phyloP scores from a whole-genome alignment of 2,329 filamentous ascomycete genomes.

The Aureobasidium pullulans region DNA sequence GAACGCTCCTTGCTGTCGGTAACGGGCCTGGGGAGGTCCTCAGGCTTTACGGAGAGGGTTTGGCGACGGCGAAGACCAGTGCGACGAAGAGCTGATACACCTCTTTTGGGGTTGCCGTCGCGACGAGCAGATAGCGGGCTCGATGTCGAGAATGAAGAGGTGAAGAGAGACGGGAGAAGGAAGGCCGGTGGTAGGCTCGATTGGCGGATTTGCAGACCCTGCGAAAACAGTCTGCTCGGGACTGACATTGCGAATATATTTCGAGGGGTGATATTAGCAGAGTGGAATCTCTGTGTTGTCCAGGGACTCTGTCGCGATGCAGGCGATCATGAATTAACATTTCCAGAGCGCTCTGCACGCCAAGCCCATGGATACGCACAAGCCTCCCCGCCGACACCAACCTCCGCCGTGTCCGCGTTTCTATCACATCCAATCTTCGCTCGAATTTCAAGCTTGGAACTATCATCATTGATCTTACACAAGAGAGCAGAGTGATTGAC shows the following conservation, averaged over 20 bases:
- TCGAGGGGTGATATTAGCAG: background rate
- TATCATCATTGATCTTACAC: too few species aligned
- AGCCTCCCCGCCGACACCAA: background rate
- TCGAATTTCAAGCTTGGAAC: too few species aligned
- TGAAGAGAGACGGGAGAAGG: conserved; percentile 30
- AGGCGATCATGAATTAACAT: conserved; percentile 11
- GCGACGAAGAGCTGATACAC: conserved; percentile 71
- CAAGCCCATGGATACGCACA: background rate
- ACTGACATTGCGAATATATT: conserved; percentile 2
- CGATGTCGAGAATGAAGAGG: conserved; percentile 26
- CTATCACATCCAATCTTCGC: too few species aligned
- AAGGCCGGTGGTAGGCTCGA: conserved; percentile 25
- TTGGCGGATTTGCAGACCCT: conserved; percentile 6
- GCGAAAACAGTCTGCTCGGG: conserved; percentile 6
- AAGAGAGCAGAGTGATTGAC: too few species aligned
- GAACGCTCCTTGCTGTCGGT: conserved; percentile 50
- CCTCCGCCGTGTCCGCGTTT: background rate
- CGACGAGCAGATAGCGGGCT: conserved; percentile 20
- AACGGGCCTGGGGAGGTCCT: conserved; percentile 66
- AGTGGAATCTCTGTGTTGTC: background rate
- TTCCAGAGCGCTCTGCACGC: conserved; percentile 9
- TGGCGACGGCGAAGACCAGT: conserved; percentile 61
- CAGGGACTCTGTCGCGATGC: background rate
- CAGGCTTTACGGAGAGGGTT: conserved; percentile 64
- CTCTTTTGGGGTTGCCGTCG: conserved; percentile 76